Conservation (phyloP, 139 green algal genomes). For the Deuterostichococcus epilithicus region DNA sequence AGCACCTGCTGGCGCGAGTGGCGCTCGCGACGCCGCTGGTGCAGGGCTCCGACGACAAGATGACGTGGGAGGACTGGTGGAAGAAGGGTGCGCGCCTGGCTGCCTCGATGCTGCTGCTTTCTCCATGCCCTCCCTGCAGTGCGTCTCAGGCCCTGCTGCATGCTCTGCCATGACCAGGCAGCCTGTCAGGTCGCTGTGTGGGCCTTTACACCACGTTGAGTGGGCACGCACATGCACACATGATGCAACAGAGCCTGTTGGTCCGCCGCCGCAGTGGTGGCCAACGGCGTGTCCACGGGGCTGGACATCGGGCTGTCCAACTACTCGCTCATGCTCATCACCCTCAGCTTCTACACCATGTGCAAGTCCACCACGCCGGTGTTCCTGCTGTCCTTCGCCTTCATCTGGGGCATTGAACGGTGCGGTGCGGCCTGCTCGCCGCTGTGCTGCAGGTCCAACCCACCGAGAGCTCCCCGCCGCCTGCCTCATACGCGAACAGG, state of each 20-base stretch:
- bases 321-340: slow-evolving; percentile 84
- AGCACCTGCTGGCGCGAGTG: slow-evolving; percentile 55
- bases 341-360: slow-evolving; percentile 94
- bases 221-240: neutral
- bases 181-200: neutral
- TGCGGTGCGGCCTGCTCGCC: no score
- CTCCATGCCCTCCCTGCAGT: neutral
- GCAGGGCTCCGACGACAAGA: slow-evolving; percentile 21
- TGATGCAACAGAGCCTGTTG: neutral
- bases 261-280: slow-evolving; percentile 57
- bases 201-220: neutral
- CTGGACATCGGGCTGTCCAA: slow-evolving; percentile 94
- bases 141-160: neutral
- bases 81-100: slow-evolving; percentile 32
- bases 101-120: neutral
- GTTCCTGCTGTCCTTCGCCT: slow-evolving; percentile 91
- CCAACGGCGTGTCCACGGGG: slow-evolving; percentile 83
- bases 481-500: no score
- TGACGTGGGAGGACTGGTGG: slow-evolving; percentile 58
- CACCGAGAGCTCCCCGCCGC: no score
- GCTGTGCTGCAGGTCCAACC: no score
- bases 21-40: slow-evolving; percentile 46
- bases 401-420: slow-evolving; percentile 83
- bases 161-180: neutral
- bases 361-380: slow-evolving; percentile 89